Evolutionary conservation across 1,139 yeast genomes (phyloP).

Genomic region (Debaryomyces singareniensis): DNA sequence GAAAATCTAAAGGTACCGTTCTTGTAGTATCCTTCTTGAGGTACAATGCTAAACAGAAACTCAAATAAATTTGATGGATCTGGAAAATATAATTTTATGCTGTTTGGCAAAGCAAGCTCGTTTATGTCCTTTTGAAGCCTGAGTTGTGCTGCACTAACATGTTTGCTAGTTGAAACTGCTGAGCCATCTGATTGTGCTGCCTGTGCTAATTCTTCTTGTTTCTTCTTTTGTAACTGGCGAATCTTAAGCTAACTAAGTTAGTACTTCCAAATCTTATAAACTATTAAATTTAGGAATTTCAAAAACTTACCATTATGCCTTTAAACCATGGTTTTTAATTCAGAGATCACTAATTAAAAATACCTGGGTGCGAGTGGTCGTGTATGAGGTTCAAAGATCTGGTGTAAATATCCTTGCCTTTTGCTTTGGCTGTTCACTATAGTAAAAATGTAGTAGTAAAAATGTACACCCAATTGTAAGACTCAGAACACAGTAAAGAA

Average conservation of each 20-base stretch:
- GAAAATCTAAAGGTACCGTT: conserved; percentile 65
- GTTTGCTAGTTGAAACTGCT: conserved; percentile 10
- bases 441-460: too few species aligned
- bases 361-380: too few species aligned
- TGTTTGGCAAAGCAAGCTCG: conserved; percentile 62
- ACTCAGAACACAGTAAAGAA: too few species aligned
- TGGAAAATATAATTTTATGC: conserved; percentile 52
- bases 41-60: conserved; percentile 54
- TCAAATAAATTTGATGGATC: conserved; percentile 53
- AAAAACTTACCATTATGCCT: too few species aligned
- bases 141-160: conserved; percentile 45
- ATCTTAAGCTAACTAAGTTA: conserved; percentile 48
- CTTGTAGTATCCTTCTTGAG: conserved; percentile 76
- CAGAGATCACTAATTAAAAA: too few species aligned
- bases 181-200: conserved; percentile 18
- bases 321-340: too few species aligned
- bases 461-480: too few species aligned
- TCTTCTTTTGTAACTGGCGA: conserved; percentile 54
- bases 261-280: too few species aligned
- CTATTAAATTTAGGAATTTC: too few species aligned
- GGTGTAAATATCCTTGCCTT: too few species aligned
- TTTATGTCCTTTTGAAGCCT: conserved; percentile 59
- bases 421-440: too few species aligned
- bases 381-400: too few species aligned
- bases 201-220: conserved; percentile 46